Evolutionary conservation across 2,329 filamentous ascomycete species (phyloP).

Genomic region (Botrytis aclada): DNA sequence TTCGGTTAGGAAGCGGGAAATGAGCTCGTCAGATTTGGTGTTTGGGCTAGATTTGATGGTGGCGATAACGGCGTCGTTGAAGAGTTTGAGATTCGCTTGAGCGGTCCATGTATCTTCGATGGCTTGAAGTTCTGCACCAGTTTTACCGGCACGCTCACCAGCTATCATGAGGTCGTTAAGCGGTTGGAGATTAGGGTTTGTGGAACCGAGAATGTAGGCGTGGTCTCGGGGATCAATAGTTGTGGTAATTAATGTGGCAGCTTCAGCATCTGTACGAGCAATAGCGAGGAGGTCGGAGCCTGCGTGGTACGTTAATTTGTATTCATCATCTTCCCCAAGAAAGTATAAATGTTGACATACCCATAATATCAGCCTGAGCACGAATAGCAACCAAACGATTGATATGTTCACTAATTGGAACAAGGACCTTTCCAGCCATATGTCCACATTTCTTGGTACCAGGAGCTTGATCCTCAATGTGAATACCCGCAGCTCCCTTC

Average conservation of each 20-base stretch:
- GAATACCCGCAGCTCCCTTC: constrained; percentile 93
- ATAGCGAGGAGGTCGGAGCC: constrained; percentile 83
- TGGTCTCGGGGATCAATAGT: constrained; percentile 97
- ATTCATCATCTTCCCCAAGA: not conserved
- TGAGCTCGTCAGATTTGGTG: constrained; percentile 54
- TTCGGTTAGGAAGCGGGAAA: constrained; percentile 62
- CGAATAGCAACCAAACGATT: constrained; percentile 95
- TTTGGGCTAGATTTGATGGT: constrained; percentile 67
- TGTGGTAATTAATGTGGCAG: constrained; percentile 92
- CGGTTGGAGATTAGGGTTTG: constrained; percentile 79
- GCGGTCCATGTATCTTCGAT: constrained; percentile 88
- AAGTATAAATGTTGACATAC: constrained; percentile 41
- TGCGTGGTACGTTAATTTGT: constrained; percentile 35
- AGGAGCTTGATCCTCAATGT: constrained; percentile 97
- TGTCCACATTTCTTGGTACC: constrained; percentile 99
- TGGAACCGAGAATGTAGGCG: constrained; percentile 84
- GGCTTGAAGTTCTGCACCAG: constrained; percentile 74
- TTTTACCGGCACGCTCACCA: constrained; percentile 79
- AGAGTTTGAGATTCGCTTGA: constrained; percentile 79
- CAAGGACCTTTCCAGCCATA: constrained; percentile 97
- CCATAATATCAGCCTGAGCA: constrained; percentile 98
- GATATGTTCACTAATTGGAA: constrained; percentile 96
- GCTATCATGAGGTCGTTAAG: constrained; percentile 88
- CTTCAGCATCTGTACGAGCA: constrained; percentile 94
- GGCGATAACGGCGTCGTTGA: constrained; percentile 83